Percentiles rank a stretch among this genome's conserved stretches.
These are phyloP conservation scores for Chytriomyces sp. DNA, from an alignment of 192 early-diverging fungal species.

Conservation along the genomic window DNA sequence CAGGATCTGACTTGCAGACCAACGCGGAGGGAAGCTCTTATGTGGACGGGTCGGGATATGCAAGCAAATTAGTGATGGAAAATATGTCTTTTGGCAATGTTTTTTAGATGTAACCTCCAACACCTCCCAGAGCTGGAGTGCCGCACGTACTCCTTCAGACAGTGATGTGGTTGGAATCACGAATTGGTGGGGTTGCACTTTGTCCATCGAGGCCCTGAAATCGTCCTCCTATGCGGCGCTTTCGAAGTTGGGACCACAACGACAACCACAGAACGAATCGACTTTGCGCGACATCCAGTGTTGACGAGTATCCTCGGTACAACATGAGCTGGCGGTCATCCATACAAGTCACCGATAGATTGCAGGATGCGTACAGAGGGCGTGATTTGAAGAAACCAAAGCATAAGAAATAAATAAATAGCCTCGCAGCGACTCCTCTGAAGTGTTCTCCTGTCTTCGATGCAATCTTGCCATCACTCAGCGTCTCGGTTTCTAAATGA, in stretches of 20 bases:
- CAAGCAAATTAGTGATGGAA: background rate
- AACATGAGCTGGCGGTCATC: background rate
- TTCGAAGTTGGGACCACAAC: background rate
- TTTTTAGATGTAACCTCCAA: background rate
- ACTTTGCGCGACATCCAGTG: too few species aligned
- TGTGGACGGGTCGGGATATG: slow-evolving; percentile 10
- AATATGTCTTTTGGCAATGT: background rate
- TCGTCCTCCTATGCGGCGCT: too few species aligned
- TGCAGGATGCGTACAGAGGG: background rate
- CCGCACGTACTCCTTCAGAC: background rate
- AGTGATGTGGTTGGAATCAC: background rate
- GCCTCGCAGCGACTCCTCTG: too few species aligned
- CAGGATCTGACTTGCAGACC: background rate
- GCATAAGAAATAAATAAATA: too few species aligned
- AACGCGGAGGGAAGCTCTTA: background rate
- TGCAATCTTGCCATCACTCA: too few species aligned
- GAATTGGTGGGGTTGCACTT: background rate
- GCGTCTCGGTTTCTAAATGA: too few species aligned
- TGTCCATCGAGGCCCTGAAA: background rate
- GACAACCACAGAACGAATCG: too few species aligned
- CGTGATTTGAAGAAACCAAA: too few species aligned
- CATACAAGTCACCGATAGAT: background rate
- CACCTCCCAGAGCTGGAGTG: background rate
- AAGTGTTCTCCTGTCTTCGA: too few species aligned
- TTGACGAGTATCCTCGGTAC: background rate